Evolutionary conservation across 768 basidiomycete genomes (phyloP).

Genomic region (Rhodotorula paludigena): DNA sequence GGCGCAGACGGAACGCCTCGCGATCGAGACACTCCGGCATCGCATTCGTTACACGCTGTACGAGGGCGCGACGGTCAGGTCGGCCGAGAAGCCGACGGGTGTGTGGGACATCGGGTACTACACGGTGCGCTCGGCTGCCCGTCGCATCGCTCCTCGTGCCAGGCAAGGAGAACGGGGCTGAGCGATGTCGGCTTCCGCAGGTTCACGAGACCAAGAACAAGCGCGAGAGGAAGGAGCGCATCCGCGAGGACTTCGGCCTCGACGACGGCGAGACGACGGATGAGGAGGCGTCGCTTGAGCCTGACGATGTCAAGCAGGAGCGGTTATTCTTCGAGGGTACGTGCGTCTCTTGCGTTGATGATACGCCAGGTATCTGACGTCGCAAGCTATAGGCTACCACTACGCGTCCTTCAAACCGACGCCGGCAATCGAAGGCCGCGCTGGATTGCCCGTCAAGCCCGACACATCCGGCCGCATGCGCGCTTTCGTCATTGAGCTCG

Average conservation of each 20-base stretch:
- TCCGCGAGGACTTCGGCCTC: background rate
- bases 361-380: no score
- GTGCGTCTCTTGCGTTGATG: background rate
- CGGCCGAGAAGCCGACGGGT: constrained; percentile 1
- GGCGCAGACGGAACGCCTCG: background rate
- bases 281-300: background rate
- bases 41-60: constrained; percentile 11
- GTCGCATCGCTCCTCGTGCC: background rate
- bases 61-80: constrained; percentile 2
- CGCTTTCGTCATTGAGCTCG: background rate
- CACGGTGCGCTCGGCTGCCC: background rate
- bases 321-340: background rate
- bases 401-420: background rate
- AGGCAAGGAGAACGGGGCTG: background rate
- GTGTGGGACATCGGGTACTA: constrained; percentile 26
- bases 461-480: background rate
- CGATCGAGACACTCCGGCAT: constrained; percentile 22
- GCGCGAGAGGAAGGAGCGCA: no score
- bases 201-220: background rate
- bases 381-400: background rate
- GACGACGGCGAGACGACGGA: background rate
- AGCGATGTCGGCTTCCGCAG: background rate
- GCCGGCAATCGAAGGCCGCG: background rate
- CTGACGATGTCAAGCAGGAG: background rate
- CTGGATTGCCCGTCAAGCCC: background rate